Conservation (phyloP, 768 basidiomycete species). For the Leucosporidium yakuticum region DNA sequence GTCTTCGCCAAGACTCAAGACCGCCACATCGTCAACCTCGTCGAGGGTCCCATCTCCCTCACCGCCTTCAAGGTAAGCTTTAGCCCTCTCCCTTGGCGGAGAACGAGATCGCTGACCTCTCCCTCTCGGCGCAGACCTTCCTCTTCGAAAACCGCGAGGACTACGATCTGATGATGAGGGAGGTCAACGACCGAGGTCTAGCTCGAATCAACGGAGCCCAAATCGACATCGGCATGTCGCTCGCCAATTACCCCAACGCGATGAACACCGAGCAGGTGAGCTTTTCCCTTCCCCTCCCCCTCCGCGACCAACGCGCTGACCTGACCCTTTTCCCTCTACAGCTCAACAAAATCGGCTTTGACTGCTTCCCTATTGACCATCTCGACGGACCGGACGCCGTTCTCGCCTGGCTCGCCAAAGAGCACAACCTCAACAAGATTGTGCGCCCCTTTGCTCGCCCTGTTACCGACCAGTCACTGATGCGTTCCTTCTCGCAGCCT, state of each 20-base stretch:
- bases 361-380: constrained; percentile 76
- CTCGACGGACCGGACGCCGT: constrained; percentile 71
- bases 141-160: constrained; percentile 79
- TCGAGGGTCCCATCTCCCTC: constrained; percentile 18
- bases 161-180: constrained; percentile 59
- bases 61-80: background rate
- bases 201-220: constrained; percentile 32
- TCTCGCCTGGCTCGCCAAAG: constrained; percentile 60
- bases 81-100: background rate
- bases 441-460: constrained; percentile 50
- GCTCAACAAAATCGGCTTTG: constrained; percentile 62
- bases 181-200: constrained; percentile 51
- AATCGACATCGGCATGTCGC: background rate
- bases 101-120: background rate
- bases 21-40: background rate
- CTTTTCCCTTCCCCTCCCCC: no score
- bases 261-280: background rate
- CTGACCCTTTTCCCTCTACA: constrained; percentile 40
- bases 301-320: background rate
- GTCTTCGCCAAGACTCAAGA: constrained; percentile 47
- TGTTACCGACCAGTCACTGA: background rate
- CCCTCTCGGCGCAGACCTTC: constrained; percentile 57
- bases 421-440: constrained; percentile 63
- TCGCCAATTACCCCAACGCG: background rate
- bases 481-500: constrained; percentile 35